Evolutionary conservation across 768 basidiomycete genomes (phyloP), one percentile per base, ranked within the genome.

Genomic region (Sporobolomyces pararoseus): DNA sequence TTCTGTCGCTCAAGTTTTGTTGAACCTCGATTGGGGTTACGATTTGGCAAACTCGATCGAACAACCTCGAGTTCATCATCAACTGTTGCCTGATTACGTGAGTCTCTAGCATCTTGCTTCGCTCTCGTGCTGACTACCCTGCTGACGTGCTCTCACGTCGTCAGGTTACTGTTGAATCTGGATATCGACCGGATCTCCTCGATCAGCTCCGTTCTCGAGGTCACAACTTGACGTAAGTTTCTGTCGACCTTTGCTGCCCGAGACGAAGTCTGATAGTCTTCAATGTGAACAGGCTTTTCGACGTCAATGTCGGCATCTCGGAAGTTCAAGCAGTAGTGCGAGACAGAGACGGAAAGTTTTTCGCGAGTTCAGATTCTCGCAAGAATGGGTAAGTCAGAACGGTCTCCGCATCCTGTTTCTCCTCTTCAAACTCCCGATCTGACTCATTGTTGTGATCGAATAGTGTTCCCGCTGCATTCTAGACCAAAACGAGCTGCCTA

Each of bases 21-120:
- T 94, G 25, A 81, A 83, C 69, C 79, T 84, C 37, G 89, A 88
- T 66, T 89, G 89, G 85, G 92, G 89, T 1, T 82, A 89, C 81
- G 87, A 94, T 75, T 79, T 88, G 53, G 86, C 88, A 74, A 78
- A 84, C 49, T 90, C 94, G 0, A 85, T 97, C n/a, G 95, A 97
- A 79, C 84, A 80, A 74, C 87, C 89, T 9, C 84, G 94, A 21
- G 79, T 94, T 31, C 94, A 97, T 76, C 85, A 94, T 76, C 94
- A 96, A 77, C 82, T 97, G 35, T 88, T 86, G 68, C 93, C 94
- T 0, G 68, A 79, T 17, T 69, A 77, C 6, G 80, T 80, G 7
- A 76, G 80, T 25, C 76, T 34, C 27, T 0, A 16, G 27, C 9
- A 37, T 2, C 23, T 31, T 21, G 27, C n/a, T 29, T 34, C 42